A percentile compares a stretch with the other conserved stretches of the same genome.
Conservation (phyloP, 345 rosid species). For the Rubroshorea leprosula region DNA sequence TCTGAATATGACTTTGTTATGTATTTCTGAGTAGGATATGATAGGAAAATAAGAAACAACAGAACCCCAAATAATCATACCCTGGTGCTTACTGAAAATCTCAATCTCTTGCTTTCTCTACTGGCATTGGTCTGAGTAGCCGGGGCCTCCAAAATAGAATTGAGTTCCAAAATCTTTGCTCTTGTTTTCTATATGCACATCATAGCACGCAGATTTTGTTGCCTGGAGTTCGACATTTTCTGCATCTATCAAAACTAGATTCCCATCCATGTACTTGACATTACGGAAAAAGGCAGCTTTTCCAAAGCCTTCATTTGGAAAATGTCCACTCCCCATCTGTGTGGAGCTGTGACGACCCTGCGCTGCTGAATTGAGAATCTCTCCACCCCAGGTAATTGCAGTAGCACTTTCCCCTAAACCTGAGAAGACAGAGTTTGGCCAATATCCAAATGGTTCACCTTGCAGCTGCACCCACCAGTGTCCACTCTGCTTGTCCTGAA, state of each 20-base stretch:
- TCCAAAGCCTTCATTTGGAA: slow-evolving; percentile 32
- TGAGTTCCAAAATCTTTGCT: background rate
- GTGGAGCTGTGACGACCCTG: slow-evolving; percentile 28
- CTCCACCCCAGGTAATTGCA: slow-evolving; percentile 40
- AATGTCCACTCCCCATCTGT: slow-evolving; percentile 57
- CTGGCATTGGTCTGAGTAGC: slow-evolving; percentile 7
- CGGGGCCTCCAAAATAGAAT: slow-evolving; percentile 14
- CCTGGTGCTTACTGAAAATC: too few relatives aligned
- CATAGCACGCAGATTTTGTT: slow-evolving; percentile 6
- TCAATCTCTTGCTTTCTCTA: too few relatives aligned
- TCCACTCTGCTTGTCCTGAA: slow-evolving; percentile 32
- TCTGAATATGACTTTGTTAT: too few relatives aligned
- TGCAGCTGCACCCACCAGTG: slow-evolving; percentile 40
- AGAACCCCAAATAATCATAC: too few relatives aligned
- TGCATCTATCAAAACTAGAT: background rate
- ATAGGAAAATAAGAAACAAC: too few relatives aligned
- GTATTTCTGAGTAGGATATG: too few relatives aligned
- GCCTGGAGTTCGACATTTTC: background rate
- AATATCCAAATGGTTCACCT: slow-evolving; percentile 29
- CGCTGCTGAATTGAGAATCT: slow-evolving; percentile 20
- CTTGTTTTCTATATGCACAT: background rate
- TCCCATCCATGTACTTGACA: background rate
- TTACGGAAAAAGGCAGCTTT: slow-evolving; percentile 30
- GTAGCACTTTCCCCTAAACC: slow-evolving; percentile 24
- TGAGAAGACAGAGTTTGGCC: slow-evolving; percentile 39